These are phyloP conservation scores for Zea mays DNA, from an alignment of 176 grass and related monocot species.

Conservation along the genomic window Zm-B73-REFERENCE-NAM-5.0 NC_050102.1:94722501-94723000, in stretches of 20 bases:
- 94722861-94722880: neutral
- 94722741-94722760: neutral
- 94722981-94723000: conserved; percentile 25
- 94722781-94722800: conserved; percentile 64
- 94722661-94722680: neutral
- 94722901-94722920: conserved; percentile 90
- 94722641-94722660: neutral
- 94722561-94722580: neutral
- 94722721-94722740: neutral
- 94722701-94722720: neutral
- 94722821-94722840: conserved; percentile 66
- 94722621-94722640: neutral
- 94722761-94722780: conserved; percentile 13
- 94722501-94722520: too few relatives aligned
- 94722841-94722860: conserved; percentile 2
- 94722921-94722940: conserved; percentile 92
- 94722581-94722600: neutral
- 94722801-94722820: conserved; percentile 76
- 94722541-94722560: neutral
- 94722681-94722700: neutral
- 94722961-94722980: conserved; percentile 21
- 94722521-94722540: neutral
- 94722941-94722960: conserved; percentile 92
- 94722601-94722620: neutral
- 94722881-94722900: conserved; percentile 31